A percentile compares a stretch with the other conserved stretches of the same genome.
Conservation (phyloP, 805 yeast genomes). For the Candida quercuum region DNA sequence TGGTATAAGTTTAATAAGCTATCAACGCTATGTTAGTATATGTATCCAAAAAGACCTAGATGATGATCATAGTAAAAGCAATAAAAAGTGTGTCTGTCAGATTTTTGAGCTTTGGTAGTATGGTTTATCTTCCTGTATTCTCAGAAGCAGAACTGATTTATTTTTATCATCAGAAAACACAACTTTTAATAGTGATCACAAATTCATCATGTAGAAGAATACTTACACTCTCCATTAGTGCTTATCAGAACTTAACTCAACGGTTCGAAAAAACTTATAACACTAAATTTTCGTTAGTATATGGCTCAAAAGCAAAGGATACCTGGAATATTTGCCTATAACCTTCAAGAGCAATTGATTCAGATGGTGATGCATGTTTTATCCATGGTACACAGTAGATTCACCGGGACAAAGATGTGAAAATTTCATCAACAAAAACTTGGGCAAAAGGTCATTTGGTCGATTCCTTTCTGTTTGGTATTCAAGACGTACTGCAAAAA, state of each 20-base stretch:
- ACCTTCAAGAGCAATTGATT: constrained; percentile 22
- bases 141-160: constrained; percentile 97
- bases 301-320: too few species aligned
- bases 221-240: too few species aligned
- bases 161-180: constrained; percentile 54
- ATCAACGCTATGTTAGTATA: neutral
- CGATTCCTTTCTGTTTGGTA: neutral
- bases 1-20: too few species aligned
- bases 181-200: too few species aligned
- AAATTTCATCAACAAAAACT: constrained; percentile 16
- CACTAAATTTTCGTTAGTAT: too few species aligned
- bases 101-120: constrained; percentile 50
- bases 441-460: neutral
- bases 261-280: too few species aligned
- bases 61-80: neutral
- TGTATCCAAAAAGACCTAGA: too few species aligned
- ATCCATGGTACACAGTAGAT: constrained; percentile 70
- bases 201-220: constrained; percentile 5
- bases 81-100: constrained; percentile 9
- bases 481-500: constrained; percentile 1
- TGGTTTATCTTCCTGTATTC: constrained; percentile 70
- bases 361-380: constrained; percentile 99
- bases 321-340: neutral
- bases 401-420: constrained; percentile 39
- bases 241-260: too few species aligned